These are phyloP conservation scores for Dictyostelium capitatum DNA, from an alignment of 78 protist species.

Conservation along the genomic window DNA sequence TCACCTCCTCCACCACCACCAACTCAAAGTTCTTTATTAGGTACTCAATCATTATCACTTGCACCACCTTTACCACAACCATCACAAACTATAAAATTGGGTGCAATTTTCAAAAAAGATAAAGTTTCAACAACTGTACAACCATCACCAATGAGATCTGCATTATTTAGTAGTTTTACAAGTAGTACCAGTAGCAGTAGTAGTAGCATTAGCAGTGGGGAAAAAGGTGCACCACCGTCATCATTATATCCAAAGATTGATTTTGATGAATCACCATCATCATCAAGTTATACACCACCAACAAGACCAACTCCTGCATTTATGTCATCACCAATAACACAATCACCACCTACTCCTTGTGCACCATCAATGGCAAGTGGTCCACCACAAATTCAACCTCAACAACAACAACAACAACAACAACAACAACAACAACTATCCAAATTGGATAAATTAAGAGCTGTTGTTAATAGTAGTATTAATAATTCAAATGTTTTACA, in stretches of 20 bases:
- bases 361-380: background rate
- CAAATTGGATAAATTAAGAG: background rate
- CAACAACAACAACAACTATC: background rate
- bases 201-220: no score
- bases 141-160: background rate
- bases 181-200: background rate
- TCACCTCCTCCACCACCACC: background rate
- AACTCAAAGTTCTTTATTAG: no score
- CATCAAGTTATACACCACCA: background rate
- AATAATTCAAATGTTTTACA: background rate
- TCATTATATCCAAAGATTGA: constrained; percentile 1
- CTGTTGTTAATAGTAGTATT: background rate
- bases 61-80: background rate
- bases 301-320: background rate
- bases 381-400: background rate
- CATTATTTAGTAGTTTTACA: background rate
- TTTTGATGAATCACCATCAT: background rate
- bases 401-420: background rate
- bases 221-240: background rate
- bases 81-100: background rate
- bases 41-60: background rate
- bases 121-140: background rate
- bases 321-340: background rate
- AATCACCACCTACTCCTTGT: background rate
- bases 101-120: background rate